Base-by-base conservation (phyloP, 2,329 filamentous ascomycete species). In the Penicillium brasilianum region DNA sequence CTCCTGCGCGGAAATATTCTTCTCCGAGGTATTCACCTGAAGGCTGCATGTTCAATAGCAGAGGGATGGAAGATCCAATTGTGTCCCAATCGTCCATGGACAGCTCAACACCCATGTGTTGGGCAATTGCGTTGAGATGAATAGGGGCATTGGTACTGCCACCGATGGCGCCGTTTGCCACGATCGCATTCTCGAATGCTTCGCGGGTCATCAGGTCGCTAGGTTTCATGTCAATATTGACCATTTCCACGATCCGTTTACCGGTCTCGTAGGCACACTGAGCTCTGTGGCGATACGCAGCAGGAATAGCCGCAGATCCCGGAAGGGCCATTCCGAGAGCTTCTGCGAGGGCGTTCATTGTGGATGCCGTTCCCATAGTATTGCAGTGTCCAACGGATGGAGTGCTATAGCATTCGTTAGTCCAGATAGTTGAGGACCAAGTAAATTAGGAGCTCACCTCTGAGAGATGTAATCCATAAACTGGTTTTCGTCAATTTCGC, bases 131-230 rank as follows among this genome's bases (percentile, higher is more conserved):
- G 41, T 81, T 82, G 51, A 86, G 72, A 67, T 86, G 84, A 52
- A 86, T 85, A 0, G 83, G 83, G 0, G 84, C 83, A 62, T 86
- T 86, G 4, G 84, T 85, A 63, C 81, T 84, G 14, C 84, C 84
- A 28, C 84, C 84, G 56, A 86, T 84, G 20, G 84, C 83, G 1
- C 82, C 83, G 62, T 84, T 85, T 44, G 78, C 79, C 6, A 82
- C 81, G 30, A 86, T 83, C 7, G 82, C 83, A 61, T 86, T 86
- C 71, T 86, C 83, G 59, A 86, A 86, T 0, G 84, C 83, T 58
- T 81, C 71, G 3, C 82, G 76, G 0, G 83, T 85, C 80, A 86
- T 80, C 66, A 86, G 82, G 60, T 86, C 83, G 63, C 79, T 82
- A 2, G 84, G 84, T 61, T 81, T 83, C 32, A 78, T 74, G 67